A percentile compares a stretch with the other conserved stretches of the same genome.
Evolutionary conservation across 2,329 filamentous ascomycete genomes (phyloP).

Genomic region (Fusarium sp.): DNA sequence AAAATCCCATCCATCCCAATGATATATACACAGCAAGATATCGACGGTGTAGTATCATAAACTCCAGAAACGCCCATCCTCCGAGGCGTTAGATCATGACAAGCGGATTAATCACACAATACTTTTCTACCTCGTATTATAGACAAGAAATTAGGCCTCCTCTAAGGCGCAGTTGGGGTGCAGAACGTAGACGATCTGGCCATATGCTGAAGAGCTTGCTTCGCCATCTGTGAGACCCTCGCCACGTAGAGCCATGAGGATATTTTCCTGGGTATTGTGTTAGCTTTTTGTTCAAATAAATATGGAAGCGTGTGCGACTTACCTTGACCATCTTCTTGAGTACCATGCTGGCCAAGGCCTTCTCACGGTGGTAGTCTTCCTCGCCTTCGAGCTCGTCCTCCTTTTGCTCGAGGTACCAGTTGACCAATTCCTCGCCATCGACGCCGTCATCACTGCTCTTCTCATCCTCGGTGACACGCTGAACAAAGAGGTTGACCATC

Average conservation of each 20-base stretch:
- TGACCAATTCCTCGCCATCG: slow-evolving; percentile 81
- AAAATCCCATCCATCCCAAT: slow-evolving; percentile 13
- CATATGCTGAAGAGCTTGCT: slow-evolving; percentile 55
- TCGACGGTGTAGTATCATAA: slow-evolving; percentile 28
- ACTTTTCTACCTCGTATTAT: background rate
- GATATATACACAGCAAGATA: slow-evolving; percentile 30
- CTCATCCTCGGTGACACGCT: slow-evolving; percentile 87
- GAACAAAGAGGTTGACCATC: slow-evolving; percentile 88
- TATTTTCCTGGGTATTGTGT: slow-evolving; percentile 75
- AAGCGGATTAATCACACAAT: slow-evolving; percentile 14
- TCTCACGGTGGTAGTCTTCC: slow-evolving; percentile 83
- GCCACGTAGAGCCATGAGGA: slow-evolving; percentile 82
- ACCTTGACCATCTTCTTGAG: slow-evolving; percentile 97
- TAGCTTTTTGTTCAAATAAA: slow-evolving; percentile 42
- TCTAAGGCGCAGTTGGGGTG: slow-evolving; percentile 95
- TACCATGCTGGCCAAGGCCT: slow-evolving; percentile 81
- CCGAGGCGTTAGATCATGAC: slow-evolving; percentile 35
- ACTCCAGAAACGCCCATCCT: slow-evolving; percentile 40
- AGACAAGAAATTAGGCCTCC: slow-evolving; percentile 57
- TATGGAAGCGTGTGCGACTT: slow-evolving; percentile 50
- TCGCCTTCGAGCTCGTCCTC: slow-evolving; percentile 85
- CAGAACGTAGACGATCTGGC: slow-evolving; percentile 79
- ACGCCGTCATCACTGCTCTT: slow-evolving; percentile 81
- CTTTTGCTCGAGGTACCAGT: slow-evolving; percentile 93
- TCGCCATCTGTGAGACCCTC: slow-evolving; percentile 66